Conservation (phyloP, 2,329 filamentous ascomycete genomes). For the Fonsecaea pugnacius region DNA sequence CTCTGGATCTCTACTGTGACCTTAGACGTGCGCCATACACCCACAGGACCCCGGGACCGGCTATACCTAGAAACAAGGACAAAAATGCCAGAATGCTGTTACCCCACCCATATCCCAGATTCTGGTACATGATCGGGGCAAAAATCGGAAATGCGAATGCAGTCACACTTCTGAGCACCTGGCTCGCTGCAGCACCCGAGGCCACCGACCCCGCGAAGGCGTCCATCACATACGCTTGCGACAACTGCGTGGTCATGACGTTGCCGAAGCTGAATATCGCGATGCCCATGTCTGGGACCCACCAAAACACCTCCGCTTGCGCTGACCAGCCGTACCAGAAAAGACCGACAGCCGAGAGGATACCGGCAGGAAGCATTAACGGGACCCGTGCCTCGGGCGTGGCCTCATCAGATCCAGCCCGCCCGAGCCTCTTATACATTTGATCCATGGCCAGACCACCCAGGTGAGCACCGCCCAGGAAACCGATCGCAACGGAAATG, state of each 20-base stretch:
- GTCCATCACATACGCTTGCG: conserved; percentile 30
- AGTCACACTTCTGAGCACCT: conserved; percentile 17
- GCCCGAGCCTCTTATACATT: conserved; percentile 38
- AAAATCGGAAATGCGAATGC: conserved; percentile 32
- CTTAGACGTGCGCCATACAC: too few species aligned
- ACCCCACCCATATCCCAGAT: conserved; percentile 29
- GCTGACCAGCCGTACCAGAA: conserved; percentile 40
- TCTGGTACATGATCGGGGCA: conserved; percentile 24
- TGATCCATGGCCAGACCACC: conserved; percentile 48
- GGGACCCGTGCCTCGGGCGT: conserved; percentile 60
- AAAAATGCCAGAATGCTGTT: too few species aligned
- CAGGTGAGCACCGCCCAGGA: conserved; percentile 55
- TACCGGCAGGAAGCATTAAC: conserved; percentile 53
- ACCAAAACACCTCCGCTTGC: conserved; percentile 38
- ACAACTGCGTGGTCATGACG: background rate
- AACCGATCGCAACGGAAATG: conserved; percentile 60
- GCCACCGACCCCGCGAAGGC: conserved; percentile 10
- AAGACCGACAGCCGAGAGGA: conserved; percentile 48
- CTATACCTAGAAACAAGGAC: too few species aligned
- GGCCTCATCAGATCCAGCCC: conserved; percentile 17
- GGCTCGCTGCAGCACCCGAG: conserved; percentile 14
- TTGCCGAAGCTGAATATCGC: conserved; percentile 24
- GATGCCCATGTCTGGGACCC: conserved; percentile 38
- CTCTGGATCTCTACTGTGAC: too few species aligned
- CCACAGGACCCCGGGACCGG: too few species aligned